Evolutionary conservation across 805 yeast species (phyloP), one percentile per base, ranked within the genome.

Genomic region (Barnettozyma vustinii): DNA sequence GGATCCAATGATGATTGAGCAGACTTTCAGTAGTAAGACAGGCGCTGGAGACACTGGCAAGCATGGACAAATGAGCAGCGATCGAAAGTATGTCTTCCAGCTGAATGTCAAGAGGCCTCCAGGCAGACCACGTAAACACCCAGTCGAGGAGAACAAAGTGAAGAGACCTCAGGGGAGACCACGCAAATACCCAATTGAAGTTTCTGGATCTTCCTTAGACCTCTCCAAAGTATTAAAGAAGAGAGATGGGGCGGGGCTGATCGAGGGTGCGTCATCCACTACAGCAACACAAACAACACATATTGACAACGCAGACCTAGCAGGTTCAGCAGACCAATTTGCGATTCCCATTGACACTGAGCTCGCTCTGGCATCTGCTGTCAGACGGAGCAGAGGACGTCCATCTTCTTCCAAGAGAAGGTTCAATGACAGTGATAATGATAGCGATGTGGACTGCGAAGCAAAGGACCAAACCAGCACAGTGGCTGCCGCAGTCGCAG

Each of bases 81-180:
- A 59, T 27, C 42, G 39, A 23, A 53, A 52, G 40, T 59, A 56
- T 36, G 43, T 53, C 0, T 56, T 59, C 37, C 62, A 60, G 30
- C 32, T 50, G 40, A 52, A 55, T 20, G 45, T 59, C 16, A 76
- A 57, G 71, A 74, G 62, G 65, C 70, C 61, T 49, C 64, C 79
- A 37, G 81, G 81, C 13, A 64, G 81, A 53, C 80, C 80, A 2
- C 64, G 79, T 54, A 76, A 76, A 55, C 71, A 71, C 47, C 75
- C 79, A 1, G 61, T 70, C n/a, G 77, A 71, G 49, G 71, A 70
- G 48, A 69, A 73, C 8, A 77, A 75, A 42, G 47, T 48, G 4
- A 61, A 58, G 41, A 59, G 62, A 45, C 64, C 65, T 9, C 64
- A 56, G 35, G 65, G 65, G 13, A 52, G 64, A 36, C 65, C 65